Percentiles rank a stretch among this genome's conserved stretches.
phyloP scores from a whole-genome alignment of 2,329 filamentous ascomycete species.

The Xylariaceae sp. region DNA sequence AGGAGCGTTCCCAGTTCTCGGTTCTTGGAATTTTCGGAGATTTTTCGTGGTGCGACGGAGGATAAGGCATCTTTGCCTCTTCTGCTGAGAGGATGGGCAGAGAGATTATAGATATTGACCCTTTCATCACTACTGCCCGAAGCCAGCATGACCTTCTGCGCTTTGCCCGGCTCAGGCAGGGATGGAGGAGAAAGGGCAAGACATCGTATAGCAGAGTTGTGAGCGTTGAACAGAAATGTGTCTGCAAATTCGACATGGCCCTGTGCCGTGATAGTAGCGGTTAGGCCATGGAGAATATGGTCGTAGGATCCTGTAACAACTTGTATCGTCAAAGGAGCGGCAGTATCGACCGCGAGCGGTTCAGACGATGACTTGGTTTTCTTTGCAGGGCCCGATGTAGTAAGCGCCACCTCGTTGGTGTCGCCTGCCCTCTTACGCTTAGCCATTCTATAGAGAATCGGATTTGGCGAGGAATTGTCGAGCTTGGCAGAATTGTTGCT shows the following conservation, averaged over 20 bases:
- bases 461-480: no score
- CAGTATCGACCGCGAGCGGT: constrained; percentile 16
- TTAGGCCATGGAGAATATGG: constrained; percentile 83
- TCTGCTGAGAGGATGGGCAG: constrained; percentile 58
- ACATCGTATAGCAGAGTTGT: constrained; percentile 84
- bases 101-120: constrained; percentile 91
- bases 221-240: constrained; percentile 93
- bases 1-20: constrained; percentile 81
- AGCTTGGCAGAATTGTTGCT: background rate
- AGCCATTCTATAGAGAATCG: constrained; percentile 30
- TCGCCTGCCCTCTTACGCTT: constrained; percentile 44
- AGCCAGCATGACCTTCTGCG: constrained; percentile 83
- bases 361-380: constrained; percentile 16
- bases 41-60: constrained; percentile 64
- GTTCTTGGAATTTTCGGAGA: constrained; percentile 82
- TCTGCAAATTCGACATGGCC: constrained; percentile 69
- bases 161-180: constrained; percentile 52
- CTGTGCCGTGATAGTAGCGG: constrained; percentile 59
- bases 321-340: constrained; percentile 62
- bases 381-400: constrained; percentile 13
- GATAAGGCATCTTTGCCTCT: constrained; percentile 59
- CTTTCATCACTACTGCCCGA: constrained; percentile 91
- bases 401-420: constrained; percentile 5
- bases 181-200: constrained; percentile 79
- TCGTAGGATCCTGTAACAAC: constrained; percentile 94